phyloP scores from a whole-genome alignment of 352 stramenopile species.

The Phytopythium vexans region DNA sequence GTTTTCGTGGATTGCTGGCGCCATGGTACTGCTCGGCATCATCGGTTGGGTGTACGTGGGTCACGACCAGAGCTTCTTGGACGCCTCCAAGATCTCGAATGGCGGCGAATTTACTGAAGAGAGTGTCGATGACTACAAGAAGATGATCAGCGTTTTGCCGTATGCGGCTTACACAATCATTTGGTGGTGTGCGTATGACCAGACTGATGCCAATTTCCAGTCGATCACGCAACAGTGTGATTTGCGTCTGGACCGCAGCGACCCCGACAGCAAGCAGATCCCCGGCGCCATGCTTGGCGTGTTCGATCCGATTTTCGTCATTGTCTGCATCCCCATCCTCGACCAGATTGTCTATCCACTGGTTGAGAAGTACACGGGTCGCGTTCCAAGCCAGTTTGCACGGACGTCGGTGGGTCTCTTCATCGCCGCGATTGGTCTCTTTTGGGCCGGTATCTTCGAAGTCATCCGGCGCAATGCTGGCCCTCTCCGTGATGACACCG shows the following conservation, averaged over 20 bases:
- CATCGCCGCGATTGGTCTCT: constrained; percentile 27
- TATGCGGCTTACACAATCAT: constrained; percentile 54
- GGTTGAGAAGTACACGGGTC: constrained; percentile 25
- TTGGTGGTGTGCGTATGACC: constrained; percentile 50
- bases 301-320: constrained; percentile 36
- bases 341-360: constrained; percentile 33
- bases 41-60: constrained; percentile 40
- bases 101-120: constrained; percentile 34
- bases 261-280: constrained; percentile 29
- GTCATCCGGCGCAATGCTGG: constrained; percentile 40
- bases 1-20: constrained; percentile 38
- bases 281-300: constrained; percentile 40
- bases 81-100: constrained; percentile 27
- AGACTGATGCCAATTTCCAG: constrained; percentile 61
- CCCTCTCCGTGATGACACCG: constrained; percentile 16
- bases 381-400: constrained; percentile 30
- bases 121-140: constrained; percentile 42
- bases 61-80: constrained; percentile 34
- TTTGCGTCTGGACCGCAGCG: constrained; percentile 25
- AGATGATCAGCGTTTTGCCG: constrained; percentile 35
- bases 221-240: constrained; percentile 59
- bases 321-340: constrained; percentile 32
- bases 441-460: constrained; percentile 41
- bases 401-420: constrained; percentile 25
- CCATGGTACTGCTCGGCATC: constrained; percentile 27